Evolutionary conservation across 2,329 filamentous ascomycete genomes (phyloP).

Genomic region (Diaporthe sp.): DNA sequence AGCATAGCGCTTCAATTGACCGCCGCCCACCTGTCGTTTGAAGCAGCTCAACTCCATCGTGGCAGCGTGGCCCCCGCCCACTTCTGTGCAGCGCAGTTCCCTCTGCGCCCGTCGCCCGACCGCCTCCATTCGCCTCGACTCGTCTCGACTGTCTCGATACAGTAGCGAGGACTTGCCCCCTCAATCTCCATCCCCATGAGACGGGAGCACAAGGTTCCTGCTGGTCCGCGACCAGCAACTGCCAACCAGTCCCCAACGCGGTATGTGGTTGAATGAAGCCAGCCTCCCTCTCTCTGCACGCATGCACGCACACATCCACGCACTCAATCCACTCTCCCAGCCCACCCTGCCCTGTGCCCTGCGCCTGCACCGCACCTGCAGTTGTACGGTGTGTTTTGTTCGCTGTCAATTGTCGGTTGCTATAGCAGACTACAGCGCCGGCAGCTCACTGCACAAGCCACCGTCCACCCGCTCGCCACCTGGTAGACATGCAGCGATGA

Average conservation of each 20-base stretch:
- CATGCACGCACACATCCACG: not conserved
- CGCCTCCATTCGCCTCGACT: constrained; percentile 28
- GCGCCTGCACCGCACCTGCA: constrained; percentile 16
- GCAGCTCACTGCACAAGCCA: constrained; percentile 29
- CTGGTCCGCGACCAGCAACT: constrained; percentile 69
- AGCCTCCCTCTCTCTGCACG: not conserved
- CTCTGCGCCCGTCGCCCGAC: not conserved
- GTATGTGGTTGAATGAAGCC: constrained; percentile 55
- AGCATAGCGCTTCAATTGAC: constrained; percentile 40
- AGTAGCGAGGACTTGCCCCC: constrained; percentile 18
- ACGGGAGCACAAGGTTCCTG: constrained; percentile 69
- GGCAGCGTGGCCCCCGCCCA: constrained; percentile 33
- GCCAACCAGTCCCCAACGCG: constrained; percentile 67
- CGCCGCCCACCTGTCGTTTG: constrained; percentile 33
- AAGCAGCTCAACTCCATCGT: constrained; percentile 33
- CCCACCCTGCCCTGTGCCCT: constrained; percentile 24
- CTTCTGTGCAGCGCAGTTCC: constrained; percentile 1
- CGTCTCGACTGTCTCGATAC: constrained; percentile 26
- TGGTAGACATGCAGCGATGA: constrained; percentile 27
- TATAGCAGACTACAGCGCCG: not conserved
- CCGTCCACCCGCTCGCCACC: constrained; percentile 14
- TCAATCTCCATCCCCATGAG: constrained; percentile 58
- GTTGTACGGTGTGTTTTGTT: not conserved
- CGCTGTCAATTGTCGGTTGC: not conserved
- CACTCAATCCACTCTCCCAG: constrained; percentile 38